Evolutionary conservation across 2,329 filamentous ascomycete genomes (phyloP).

Genomic region (Pseudopithomyces maydicus): DNA sequence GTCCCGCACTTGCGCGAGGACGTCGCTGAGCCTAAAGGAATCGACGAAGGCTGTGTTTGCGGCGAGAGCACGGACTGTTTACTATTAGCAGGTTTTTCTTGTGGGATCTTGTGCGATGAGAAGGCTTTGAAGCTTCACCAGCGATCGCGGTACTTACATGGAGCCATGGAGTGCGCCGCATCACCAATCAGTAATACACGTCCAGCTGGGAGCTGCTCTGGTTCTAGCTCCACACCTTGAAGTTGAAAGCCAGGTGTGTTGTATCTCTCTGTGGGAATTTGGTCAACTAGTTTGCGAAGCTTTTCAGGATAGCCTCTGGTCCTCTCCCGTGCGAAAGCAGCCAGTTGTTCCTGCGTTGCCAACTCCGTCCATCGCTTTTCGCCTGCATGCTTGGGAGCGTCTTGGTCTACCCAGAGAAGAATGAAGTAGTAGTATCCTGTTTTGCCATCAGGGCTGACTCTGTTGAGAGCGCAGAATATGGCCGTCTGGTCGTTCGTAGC

Average conservation of each 20-base stretch:
- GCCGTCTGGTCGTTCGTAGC: neutral
- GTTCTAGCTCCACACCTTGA: conserved; percentile 17
- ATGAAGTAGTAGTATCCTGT: conserved; percentile 4
- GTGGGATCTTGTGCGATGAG: too few relatives aligned
- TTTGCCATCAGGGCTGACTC: conserved; percentile 2
- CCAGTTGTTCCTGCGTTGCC: conserved; percentile 7
- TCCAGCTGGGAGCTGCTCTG: conserved; percentile 43
- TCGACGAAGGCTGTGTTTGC: conserved; percentile 2
- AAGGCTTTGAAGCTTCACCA: neutral
- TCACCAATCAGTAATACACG: conserved; percentile 46
- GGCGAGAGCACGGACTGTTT: neutral
- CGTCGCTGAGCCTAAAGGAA: neutral
- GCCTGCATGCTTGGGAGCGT: neutral
- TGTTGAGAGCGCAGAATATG: conserved; percentile 4
- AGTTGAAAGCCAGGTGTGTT: neutral
- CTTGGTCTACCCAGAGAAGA: neutral
- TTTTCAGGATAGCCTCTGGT: neutral
- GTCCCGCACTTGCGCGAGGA: neutral
- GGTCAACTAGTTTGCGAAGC: conserved; percentile 9
- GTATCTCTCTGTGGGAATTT: neutral
- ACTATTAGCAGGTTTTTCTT: neutral
- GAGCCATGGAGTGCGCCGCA: conserved; percentile 52
- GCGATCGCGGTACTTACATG: conserved; percentile 15
- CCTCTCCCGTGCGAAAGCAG: neutral
- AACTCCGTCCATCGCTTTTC: neutral